Evolutionary conservation across 2,329 filamentous ascomycete species (phyloP), one percentile per base, ranked within the genome.

Genomic region (Hypoxylon sp.): DNA sequence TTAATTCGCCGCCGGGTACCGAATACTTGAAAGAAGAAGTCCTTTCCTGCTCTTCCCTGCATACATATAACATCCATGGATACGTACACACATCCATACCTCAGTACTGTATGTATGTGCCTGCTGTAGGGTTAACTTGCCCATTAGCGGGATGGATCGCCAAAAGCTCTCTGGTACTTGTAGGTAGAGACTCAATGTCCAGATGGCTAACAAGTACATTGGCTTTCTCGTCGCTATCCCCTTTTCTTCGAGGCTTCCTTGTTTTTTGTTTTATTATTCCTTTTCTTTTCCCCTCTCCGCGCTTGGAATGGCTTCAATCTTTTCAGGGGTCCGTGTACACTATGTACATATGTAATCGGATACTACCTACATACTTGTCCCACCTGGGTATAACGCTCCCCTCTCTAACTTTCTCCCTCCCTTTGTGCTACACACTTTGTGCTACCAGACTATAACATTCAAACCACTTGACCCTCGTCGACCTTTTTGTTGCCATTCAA

Each of bases 121-220:
- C n/a, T n/a, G n/a, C 51, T 66, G 16, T 66, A 66, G 60, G 66
- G 58, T 68, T 62, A 48, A 65, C 49, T 62, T 68, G 50, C 61
- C 50, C 59, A 62, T 65, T 68, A 68, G 61, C 54, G 61, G 61
- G 65, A 65, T 68, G 54, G 66, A 69, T 69, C 66, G 60, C 53
- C 66, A 53, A 61, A 58, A 58, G n/a, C n/a, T n/a, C 6, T 26
- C 24, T 3, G 24, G 24, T 26, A 26, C 24, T 63, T 20, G n/a
- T n/a, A 64, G 30, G 59, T 57, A 32, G 46, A 62, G 22, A n/a
- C n/a, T n/a, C n/a, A n/a, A n/a, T n/a, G 54, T 62, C 54, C 52
- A 63, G 48, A 51, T 61, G 53, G 57, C 42, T 62, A 26, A 62
- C 40, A 40, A 8, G n/a, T 18, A 20, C 58, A 58, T 24, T 16